Percentiles rank a stretch among this genome's conserved stretches.
Evolutionary conservation across 352 stramenopile genomes (phyloP).

Genomic region (Stramenopiles sp.): DNA sequence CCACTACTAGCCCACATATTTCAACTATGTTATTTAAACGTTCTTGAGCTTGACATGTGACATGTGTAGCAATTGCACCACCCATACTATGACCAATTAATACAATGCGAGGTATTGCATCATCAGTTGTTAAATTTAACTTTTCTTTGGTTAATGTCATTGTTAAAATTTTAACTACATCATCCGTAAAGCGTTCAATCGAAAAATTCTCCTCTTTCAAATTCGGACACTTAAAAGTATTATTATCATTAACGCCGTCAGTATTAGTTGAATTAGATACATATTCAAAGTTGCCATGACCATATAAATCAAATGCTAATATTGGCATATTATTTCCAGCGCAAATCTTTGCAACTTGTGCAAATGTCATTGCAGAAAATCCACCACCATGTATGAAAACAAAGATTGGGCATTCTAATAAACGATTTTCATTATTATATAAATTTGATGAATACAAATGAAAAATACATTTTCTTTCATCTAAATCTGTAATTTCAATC

Average conservation of each 20-base stretch:
- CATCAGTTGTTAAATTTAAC: neutral
- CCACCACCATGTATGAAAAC: neutral
- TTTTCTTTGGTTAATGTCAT: neutral
- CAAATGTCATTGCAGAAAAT: neutral
- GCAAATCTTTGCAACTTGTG: neutral
- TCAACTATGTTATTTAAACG: constrained; percentile 27
- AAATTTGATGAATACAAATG: neutral
- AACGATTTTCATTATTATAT: neutral
- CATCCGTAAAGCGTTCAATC: neutral
- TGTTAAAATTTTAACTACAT: neutral
- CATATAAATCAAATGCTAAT: neutral
- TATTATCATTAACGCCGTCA: neutral
- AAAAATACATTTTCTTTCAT: neutral
- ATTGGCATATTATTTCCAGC: neutral
- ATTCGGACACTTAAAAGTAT: neutral
- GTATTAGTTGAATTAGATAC: neutral
- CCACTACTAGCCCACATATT: constrained; percentile 52
- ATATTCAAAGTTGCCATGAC: neutral
- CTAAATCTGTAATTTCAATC: neutral
- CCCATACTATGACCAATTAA: constrained; percentile 32
- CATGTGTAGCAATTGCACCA: constrained; percentile 46
- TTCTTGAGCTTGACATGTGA: constrained; percentile 25
- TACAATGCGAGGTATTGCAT: neutral
- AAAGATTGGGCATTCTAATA: neutral
- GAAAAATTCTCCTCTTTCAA: neutral